These are phyloP conservation scores for Gamarada debralockiae DNA, from an alignment of 495 filamentous ascomycete species.

Conservation along the genomic window DNA sequence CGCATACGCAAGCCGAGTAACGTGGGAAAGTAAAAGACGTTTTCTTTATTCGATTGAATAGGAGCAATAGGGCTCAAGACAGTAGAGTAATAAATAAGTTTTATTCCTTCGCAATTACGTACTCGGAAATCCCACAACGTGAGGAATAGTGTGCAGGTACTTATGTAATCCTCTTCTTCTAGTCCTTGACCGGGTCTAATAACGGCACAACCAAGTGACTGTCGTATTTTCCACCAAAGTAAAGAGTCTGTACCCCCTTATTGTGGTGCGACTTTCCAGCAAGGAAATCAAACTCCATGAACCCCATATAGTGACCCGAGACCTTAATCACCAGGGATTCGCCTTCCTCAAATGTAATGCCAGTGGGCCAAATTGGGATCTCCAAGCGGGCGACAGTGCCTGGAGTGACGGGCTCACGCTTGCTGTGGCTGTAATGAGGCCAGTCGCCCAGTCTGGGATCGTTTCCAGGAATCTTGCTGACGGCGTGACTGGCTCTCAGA, in stretches of 20 bases:
- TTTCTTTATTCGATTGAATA: too few species aligned
- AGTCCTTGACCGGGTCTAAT: background rate
- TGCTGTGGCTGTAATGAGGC: background rate
- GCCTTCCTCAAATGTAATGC: background rate
- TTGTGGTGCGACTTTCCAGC: background rate
- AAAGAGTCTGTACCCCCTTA: background rate
- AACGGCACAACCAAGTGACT: background rate
- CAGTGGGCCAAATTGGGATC: background rate
- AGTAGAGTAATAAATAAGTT: too few species aligned
- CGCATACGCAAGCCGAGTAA: too few species aligned
- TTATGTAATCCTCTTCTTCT: background rate
- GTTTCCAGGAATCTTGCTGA: background rate
- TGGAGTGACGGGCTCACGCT: background rate
- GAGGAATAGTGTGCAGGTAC: too few species aligned
- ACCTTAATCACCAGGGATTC: background rate
- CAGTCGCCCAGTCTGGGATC: background rate
- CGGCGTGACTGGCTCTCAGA: constrained; percentile 32
- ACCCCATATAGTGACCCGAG: background rate
- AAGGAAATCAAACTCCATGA: background rate
- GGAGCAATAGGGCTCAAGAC: too few species aligned
- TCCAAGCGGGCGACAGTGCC: background rate
- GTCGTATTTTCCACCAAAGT: constrained; percentile 1
- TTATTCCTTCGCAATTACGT: too few species aligned
- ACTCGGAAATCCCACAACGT: too few species aligned
- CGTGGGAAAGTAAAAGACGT: too few species aligned